phyloP scores from a whole-genome alignment of 2,329 filamentous ascomycete species.

The Zarea fungicola region DNA sequence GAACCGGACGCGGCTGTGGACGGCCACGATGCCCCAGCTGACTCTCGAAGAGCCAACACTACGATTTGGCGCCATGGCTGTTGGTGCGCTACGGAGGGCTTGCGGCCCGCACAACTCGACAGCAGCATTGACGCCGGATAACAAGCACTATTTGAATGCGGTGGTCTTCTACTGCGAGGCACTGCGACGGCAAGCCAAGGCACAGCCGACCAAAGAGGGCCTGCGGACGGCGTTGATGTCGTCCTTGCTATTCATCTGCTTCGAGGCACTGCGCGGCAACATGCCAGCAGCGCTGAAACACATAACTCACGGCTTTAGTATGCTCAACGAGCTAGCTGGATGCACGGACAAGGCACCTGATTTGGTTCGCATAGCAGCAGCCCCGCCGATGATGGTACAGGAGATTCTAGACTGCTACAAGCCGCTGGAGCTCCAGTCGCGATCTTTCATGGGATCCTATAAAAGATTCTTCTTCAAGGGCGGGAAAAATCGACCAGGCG shows the following conservation, averaged over 20 bases:
- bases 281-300: slow-evolving; percentile 36
- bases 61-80: slow-evolving; percentile 35
- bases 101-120: slow-evolving; percentile 21
- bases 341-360: slow-evolving; percentile 31
- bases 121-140: slow-evolving; percentile 20
- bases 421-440: slow-evolving; percentile 33
- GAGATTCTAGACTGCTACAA: slow-evolving; percentile 36
- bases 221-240: slow-evolving; percentile 34
- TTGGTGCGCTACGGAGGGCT: slow-evolving; percentile 34
- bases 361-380: slow-evolving; percentile 33
- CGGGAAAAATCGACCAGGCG: slow-evolving; percentile 15
- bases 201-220: slow-evolving; percentile 30
- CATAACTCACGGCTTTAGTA: slow-evolving; percentile 35
- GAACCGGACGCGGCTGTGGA: slow-evolving; percentile 31
- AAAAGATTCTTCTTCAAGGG: slow-evolving; percentile 28
- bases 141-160: slow-evolving; percentile 36
- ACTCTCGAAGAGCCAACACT: slow-evolving; percentile 32
- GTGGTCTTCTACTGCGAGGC: slow-evolving; percentile 37
- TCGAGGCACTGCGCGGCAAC: slow-evolving; percentile 36
- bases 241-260: slow-evolving; percentile 37
- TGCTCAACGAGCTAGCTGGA: slow-evolving; percentile 34
- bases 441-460: slow-evolving; percentile 35
- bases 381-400: slow-evolving; percentile 31
- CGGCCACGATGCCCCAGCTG: slow-evolving; percentile 35
- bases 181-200: slow-evolving; percentile 33